A percentile compares a stretch with the other conserved stretches of the same genome.
phyloP scores from a whole-genome alignment of 306 rosid genomes.

The Cajanus cajan region DNA sequence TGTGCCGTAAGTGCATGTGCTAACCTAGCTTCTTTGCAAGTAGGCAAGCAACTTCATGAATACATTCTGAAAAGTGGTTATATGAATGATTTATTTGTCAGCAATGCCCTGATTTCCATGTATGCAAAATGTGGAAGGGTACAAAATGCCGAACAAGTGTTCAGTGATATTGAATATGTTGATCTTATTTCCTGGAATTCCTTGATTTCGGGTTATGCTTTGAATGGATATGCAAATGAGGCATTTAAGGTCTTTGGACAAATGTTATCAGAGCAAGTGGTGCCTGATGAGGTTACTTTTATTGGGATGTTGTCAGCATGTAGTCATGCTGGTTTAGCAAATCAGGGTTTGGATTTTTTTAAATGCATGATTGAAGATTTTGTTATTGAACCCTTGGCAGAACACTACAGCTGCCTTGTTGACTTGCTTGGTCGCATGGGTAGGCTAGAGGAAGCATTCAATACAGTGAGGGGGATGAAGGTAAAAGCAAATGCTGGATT shows the following conservation, averaged over 20 bases:
- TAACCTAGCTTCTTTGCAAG: slow-evolving; percentile 68
- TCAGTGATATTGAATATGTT: slow-evolving; percentile 41
- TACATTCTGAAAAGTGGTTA: slow-evolving; percentile 62
- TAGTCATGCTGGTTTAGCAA: slow-evolving; percentile 65
- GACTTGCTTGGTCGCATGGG: slow-evolving; percentile 79
- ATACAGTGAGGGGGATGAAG: slow-evolving; percentile 55
- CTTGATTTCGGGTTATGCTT: slow-evolving; percentile 71
- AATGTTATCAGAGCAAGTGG: slow-evolving; percentile 48
- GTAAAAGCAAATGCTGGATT: slow-evolving; percentile 59
- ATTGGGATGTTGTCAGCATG: slow-evolving; percentile 76
- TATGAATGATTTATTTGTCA: slow-evolving; percentile 55
- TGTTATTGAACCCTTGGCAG: slow-evolving; percentile 57
- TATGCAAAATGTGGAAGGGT: slow-evolving; percentile 71
- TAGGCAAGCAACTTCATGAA: slow-evolving; percentile 75
- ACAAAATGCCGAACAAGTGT: slow-evolving; percentile 50
- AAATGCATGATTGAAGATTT: slow-evolving; percentile 59
- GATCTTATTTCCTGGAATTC: slow-evolving; percentile 87
- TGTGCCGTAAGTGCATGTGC: slow-evolving; percentile 74
- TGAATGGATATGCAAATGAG: slow-evolving; percentile 62
- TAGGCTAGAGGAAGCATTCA: slow-evolving; percentile 71
- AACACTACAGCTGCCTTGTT: slow-evolving; percentile 76
- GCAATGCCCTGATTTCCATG: slow-evolving; percentile 74
- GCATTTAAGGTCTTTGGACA: slow-evolving; percentile 56
- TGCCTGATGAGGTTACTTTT: slow-evolving; percentile 71
- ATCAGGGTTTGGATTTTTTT: slow-evolving; percentile 52